phyloP scores from a whole-genome alignment of 352 stramenopile genomes.

The Phytophthora idaei region DNA sequence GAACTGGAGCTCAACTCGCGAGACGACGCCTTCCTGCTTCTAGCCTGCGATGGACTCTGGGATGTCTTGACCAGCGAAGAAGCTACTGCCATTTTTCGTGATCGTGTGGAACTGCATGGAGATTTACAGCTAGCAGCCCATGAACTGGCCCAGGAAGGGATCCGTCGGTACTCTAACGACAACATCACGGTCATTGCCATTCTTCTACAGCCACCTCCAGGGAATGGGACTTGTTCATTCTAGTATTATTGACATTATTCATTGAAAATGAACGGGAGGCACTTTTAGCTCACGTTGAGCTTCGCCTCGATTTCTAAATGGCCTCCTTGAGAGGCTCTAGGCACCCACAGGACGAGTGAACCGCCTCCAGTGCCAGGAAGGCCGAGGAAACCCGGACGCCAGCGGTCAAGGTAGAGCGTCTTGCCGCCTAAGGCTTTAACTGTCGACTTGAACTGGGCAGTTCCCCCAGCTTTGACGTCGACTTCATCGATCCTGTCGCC shows the following conservation, averaged over 20 bases:
- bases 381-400: constrained; percentile 31
- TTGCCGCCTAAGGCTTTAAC: constrained; percentile 34
- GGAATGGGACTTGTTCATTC: neutral
- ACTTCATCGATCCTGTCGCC: constrained; percentile 31
- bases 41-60: constrained; percentile 87
- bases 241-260: neutral
- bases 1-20: constrained; percentile 40
- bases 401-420: constrained; percentile 35
- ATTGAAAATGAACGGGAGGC: neutral
- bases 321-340: constrained; percentile 37
- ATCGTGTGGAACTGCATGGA: constrained; percentile 54
- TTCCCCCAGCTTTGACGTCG: constrained; percentile 23
- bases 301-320: constrained; percentile 53
- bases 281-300: constrained; percentile 51
- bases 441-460: constrained; percentile 23
- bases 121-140: constrained; percentile 66
- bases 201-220: constrained; percentile 15
- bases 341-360: constrained; percentile 64
- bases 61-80: constrained; percentile 80
- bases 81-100: constrained; percentile 56
- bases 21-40: constrained; percentile 66
- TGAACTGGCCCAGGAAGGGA: constrained; percentile 75
- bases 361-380: constrained; percentile 37
- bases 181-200: constrained; percentile 78
- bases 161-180: constrained; percentile 78